Base-by-base conservation (phyloP, 2,329 filamentous ascomycete genomes). In the Metarhizium robertsii region DNA sequence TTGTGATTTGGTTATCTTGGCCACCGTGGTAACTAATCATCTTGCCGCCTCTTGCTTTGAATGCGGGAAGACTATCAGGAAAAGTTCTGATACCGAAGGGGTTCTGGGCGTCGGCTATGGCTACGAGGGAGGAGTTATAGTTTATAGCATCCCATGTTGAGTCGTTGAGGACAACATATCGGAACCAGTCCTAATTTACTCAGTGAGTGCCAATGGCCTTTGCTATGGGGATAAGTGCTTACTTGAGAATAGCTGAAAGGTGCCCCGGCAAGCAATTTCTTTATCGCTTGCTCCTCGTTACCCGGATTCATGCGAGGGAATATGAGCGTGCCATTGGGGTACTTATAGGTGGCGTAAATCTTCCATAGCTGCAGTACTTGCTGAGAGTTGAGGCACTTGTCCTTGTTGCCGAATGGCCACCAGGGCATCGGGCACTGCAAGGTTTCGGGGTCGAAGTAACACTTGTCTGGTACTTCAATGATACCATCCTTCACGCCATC, bases 401-500 rank as follows among this genome's bases (percentile, higher is more conserved):
- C 34, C 5, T 4, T 42, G 11, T 48, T 29, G 5, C 20, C 58
- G 8, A 29, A 45, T 16, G 25, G 25, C 25, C 25, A 25, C 25
- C 25, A 25, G 25, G n/a, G 13, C 55, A 66, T 52, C 76, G 58
- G 58, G 57, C 76, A 78, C n/a, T 72, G 67, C 7, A 79, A 65
- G 4, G 67, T 61, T 16, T 70, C 66, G 8, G 71, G 73, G 56
- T 71, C 67, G 57, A 79, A 72, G 55, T 70, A 60, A 65, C 79
- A 81, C 8, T 66, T 64, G 7, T 68, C 65, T 0, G 77, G 75
- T 25, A 71, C 66, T 50, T 73, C 75, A 45, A 81, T 69, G 58
- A 81, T 76, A 18, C 70, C 72, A 57, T 82, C 79, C 3, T 63
- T 55, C 6, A 77, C 66, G 1, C 78, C 77, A 60, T 81, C 79